These are phyloP conservation scores for Coelastrella sp. DNA, from an alignment of 139 green algal genomes.

Conservation along the genomic window DNA sequence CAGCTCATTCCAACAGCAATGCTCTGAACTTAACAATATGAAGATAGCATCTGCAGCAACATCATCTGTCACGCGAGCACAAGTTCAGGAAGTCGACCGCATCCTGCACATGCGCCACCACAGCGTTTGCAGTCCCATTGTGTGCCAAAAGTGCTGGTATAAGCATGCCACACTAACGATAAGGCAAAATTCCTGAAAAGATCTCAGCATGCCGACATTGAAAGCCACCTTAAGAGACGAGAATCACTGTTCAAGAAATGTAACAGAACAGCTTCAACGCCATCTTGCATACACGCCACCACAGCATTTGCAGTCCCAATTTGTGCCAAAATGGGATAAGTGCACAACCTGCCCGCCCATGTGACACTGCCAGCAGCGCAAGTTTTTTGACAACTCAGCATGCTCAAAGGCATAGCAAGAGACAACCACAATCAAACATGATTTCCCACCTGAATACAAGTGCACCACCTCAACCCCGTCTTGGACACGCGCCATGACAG, in stretches of 20 bases:
- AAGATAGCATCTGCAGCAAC: no score
- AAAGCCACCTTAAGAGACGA: neutral
- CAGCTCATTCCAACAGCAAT: no score
- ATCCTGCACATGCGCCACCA: constrained; percentile 94
- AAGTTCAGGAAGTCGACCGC: constrained; percentile 95
- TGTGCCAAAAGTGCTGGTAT: constrained; percentile 50
- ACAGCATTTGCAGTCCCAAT: constrained; percentile 85
- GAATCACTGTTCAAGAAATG: constrained; percentile 59
- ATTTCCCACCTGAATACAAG: constrained; percentile 81
- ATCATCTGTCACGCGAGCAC: constrained; percentile 71
- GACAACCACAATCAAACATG: neutral
- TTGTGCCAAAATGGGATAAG: constrained; percentile 49
- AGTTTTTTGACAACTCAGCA: no score
- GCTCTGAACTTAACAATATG: no score
- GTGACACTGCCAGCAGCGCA: neutral
- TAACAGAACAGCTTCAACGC: constrained; percentile 94
- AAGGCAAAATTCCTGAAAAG: no score
- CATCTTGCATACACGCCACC: constrained; percentile 92
- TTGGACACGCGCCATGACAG: constrained; percentile 91
- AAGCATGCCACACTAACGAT: neutral
- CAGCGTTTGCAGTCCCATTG: constrained; percentile 81
- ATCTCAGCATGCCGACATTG: no score
- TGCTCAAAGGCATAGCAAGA: neutral
- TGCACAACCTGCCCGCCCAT: neutral
- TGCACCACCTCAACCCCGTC: constrained; percentile 95